Percentiles rank a stretch among this genome's conserved stretches.
phyloP scores from a whole-genome alignment of 306 rosid species.

The Castanopsis chinensis region DNA sequence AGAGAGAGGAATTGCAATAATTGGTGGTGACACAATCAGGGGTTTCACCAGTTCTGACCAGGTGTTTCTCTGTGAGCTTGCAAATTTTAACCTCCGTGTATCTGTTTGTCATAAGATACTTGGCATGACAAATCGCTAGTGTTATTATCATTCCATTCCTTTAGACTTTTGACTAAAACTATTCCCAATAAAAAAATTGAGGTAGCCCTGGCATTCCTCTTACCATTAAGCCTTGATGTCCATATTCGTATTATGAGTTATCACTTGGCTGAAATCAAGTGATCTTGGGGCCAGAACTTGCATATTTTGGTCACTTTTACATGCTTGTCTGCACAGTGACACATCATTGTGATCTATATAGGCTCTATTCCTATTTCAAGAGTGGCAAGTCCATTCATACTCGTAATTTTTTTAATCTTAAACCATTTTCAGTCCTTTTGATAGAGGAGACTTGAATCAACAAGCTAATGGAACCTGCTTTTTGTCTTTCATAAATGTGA shows the following conservation, averaged over 20 bases:
- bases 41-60: slow-evolving; percentile 87
- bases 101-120: slow-evolving; percentile 2
- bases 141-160: not conserved
- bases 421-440: not conserved
- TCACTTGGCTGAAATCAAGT: slow-evolving; percentile 1
- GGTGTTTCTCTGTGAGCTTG: slow-evolving; percentile 36
- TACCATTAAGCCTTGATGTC: not conserved
- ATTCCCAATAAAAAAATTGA: not conserved
- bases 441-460: not conserved
- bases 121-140: not conserved
- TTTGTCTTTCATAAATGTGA: not conserved
- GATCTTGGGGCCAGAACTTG: not conserved
- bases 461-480: not conserved
- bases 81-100: not conserved
- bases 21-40: slow-evolving; percentile 89
- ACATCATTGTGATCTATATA: not conserved
- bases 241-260: not conserved
- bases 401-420: not conserved
- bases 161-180: not conserved
- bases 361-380: not conserved
- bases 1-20: slow-evolving; percentile 76
- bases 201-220: not conserved
- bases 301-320: not conserved
- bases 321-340: not conserved
- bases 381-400: not conserved